Percentiles rank a stretch among this genome's conserved stretches.
Conservation (phyloP, 768 basidiomycete species). For the Russula sp. region DNA sequence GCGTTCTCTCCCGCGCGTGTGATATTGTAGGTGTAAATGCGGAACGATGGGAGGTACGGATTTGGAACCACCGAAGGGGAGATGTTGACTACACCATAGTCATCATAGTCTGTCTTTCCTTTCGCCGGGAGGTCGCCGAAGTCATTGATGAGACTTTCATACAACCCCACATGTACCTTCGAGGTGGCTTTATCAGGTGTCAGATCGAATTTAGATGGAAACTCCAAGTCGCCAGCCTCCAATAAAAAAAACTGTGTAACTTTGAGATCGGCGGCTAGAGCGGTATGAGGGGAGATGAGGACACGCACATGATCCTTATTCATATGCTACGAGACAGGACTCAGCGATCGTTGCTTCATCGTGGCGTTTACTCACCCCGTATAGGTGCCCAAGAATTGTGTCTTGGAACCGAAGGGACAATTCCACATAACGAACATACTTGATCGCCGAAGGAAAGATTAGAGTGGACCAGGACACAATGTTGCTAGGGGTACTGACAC, state of each 20-base stretch:
- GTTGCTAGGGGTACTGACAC: constrained; percentile 44
- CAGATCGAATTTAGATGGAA: constrained; percentile 15
- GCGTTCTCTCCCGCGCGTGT: constrained; percentile 31
- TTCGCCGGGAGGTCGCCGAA: constrained; percentile 55
- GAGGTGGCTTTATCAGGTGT: constrained; percentile 12
- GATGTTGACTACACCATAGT: constrained; percentile 74
- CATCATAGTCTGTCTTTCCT: constrained; percentile 45
- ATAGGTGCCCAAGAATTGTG: constrained; percentile 80
- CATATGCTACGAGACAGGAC: constrained; percentile 49
- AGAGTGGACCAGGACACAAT: constrained; percentile 13
- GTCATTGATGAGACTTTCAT: constrained; percentile 53
- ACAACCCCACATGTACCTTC: constrained; percentile 35
- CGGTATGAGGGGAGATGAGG: constrained; percentile 10
- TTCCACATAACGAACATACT: constrained; percentile 64
- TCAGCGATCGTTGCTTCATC: constrained; percentile 27
- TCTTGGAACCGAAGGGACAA: constrained; percentile 79
- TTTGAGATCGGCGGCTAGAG: constrained; percentile 6
- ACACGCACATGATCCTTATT: constrained; percentile 69
- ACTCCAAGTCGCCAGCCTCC: constrained; percentile 28
- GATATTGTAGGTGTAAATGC: constrained; percentile 77
- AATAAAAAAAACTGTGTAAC: constrained; percentile 28
- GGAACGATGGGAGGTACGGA: constrained; percentile 71
- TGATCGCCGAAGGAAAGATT: constrained; percentile 6
- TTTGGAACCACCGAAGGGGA: constrained; percentile 83
- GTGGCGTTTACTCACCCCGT: constrained; percentile 49